These are phyloP conservation scores for Lactarius sp. DNA, from an alignment of 768 basidiomycete species.

Conservation along the genomic window DNA sequence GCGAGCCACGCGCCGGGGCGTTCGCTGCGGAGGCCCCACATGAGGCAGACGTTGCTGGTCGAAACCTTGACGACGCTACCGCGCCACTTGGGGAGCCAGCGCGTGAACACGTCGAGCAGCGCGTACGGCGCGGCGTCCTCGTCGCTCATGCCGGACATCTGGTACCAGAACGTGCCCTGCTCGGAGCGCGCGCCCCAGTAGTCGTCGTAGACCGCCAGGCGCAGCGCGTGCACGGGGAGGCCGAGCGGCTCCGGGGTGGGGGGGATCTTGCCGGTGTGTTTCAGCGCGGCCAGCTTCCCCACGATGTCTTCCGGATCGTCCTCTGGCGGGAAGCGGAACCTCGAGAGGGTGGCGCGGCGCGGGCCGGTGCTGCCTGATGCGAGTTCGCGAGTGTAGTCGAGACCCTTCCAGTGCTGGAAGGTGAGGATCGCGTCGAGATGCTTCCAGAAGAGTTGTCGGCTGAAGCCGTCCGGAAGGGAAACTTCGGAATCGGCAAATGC, in stretches of 20 bases:
- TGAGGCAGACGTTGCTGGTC: conserved; percentile 4
- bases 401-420: not conserved
- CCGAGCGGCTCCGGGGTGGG: not conserved
- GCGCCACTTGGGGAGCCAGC: conserved; percentile 10
- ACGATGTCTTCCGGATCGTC: conserved; percentile 1
- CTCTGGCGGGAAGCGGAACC: not conserved
- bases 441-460: conserved; percentile 9
- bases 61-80: not conserved
- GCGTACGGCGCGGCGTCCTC: not conserved
- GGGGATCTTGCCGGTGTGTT: not conserved
- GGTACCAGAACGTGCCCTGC: not conserved
- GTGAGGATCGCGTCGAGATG: conserved; percentile 4
- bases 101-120: conserved; percentile 9
- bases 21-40: not conserved
- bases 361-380: not conserved
- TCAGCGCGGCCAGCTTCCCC: not conserved
- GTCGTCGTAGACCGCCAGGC: not conserved
- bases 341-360: not conserved
- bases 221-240: not conserved
- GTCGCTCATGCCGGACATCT: not conserved
- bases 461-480: conserved; percentile 1
- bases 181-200: not conserved
- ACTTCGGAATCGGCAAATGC: conserved; percentile 6
- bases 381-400: not conserved
- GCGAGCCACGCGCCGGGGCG: not conserved